Evolutionary conservation across 2,329 filamentous ascomycete species (phyloP).

Genomic region (Penicillium frequentans): DNA sequence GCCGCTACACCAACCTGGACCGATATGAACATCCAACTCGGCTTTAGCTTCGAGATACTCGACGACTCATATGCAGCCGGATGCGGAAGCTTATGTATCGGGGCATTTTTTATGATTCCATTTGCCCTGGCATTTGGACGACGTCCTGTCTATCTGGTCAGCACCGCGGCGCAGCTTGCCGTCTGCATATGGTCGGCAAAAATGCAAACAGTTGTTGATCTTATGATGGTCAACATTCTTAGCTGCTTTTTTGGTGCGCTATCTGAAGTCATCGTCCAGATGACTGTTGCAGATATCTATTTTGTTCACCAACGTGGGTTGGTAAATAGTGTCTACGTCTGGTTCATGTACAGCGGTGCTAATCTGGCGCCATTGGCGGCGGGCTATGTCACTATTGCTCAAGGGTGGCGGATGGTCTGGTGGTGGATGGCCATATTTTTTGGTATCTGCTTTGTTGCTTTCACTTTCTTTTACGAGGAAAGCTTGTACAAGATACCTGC

Average conservation of each 20-base stretch:
- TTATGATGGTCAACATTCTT: slow-evolving; percentile 46
- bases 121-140: slow-evolving; percentile 50
- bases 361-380: slow-evolving; percentile 39
- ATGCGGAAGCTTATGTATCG: slow-evolving; percentile 44
- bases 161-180: background rate
- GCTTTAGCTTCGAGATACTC: slow-evolving; percentile 41
- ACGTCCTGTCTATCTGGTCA: slow-evolving; percentile 41
- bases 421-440: slow-evolving; percentile 49
- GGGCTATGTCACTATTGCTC: slow-evolving; percentile 34
- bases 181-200: slow-evolving; percentile 46
- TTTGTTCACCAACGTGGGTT: slow-evolving; percentile 50
- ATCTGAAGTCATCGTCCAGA: slow-evolving; percentile 48
- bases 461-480: slow-evolving; percentile 49
- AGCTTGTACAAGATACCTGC: slow-evolving; percentile 22
- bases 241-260: slow-evolving; percentile 46
- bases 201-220: slow-evolving; percentile 43
- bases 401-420: slow-evolving; percentile 54
- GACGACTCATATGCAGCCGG: slow-evolving; percentile 49
- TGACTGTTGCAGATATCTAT: slow-evolving; percentile 52
- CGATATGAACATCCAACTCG: slow-evolving; percentile 30
- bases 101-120: slow-evolving; percentile 46
- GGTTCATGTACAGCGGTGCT: slow-evolving; percentile 23
- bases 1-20: slow-evolving; percentile 34
- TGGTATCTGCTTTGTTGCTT: slow-evolving; percentile 36
- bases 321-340: slow-evolving; percentile 51